phyloP scores from a whole-genome alignment of 768 basidiomycete species.

The Rhizopogon rudus region DNA sequence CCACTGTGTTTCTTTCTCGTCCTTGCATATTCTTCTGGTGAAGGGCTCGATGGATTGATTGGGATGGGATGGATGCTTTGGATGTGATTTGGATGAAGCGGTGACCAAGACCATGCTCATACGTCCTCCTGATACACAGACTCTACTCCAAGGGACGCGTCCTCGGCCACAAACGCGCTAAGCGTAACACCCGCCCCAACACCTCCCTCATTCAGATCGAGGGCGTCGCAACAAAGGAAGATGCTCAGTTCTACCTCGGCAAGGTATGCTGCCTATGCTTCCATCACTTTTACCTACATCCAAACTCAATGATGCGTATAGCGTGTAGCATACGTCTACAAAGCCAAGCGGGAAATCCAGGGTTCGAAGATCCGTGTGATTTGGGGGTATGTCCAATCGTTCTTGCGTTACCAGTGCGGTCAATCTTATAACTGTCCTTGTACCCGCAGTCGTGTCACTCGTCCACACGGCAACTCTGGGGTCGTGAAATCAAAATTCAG shows the following conservation, averaged over 20 bases:
- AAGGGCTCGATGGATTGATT: conserved; percentile 11
- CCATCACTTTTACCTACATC: neutral
- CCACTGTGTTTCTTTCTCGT: neutral
- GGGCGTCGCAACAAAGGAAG: conserved; percentile 89
- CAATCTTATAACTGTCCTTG: neutral
- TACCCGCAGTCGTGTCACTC: conserved; percentile 71
- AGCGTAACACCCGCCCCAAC: conserved; percentile 94
- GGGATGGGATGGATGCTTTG: neutral
- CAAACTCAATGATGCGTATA: conserved; percentile 24
- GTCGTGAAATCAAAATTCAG: conserved; percentile 97
- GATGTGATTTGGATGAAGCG: conserved; percentile 8
- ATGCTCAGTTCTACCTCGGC: conserved; percentile 97
- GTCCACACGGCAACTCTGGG: conserved; percentile 91
- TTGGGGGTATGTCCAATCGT: conserved; percentile 75
- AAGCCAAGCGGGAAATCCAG: conserved; percentile 89
- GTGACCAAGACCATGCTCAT: neutral
- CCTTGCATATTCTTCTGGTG: neutral
- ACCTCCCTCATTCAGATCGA: conserved; percentile 97
- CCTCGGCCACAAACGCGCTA: conserved; percentile 97
- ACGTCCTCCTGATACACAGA: conserved; percentile 38
- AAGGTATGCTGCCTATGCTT: conserved; percentile 69
- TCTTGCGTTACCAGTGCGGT: neutral
- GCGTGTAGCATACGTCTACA: conserved; percentile 98
- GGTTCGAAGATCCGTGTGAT: conserved; percentile 97
- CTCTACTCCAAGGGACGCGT: conserved; percentile 96